These are phyloP conservation scores for Murraya paniculata DNA, from an alignment of 345 rosid genomes.

Conservation along the genomic window DNA sequence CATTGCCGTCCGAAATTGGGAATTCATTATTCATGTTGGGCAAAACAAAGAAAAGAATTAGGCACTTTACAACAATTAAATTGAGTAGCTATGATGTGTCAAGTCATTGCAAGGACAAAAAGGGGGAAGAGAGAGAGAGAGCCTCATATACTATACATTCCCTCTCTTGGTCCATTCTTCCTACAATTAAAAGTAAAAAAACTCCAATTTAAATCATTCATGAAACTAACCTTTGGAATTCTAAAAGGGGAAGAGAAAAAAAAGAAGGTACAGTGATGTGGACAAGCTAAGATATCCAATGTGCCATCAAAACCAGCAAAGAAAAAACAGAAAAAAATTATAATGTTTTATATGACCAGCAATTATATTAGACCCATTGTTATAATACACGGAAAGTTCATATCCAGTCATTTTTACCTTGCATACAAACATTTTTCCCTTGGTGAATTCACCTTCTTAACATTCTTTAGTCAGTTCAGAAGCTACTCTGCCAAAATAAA, in stretches of 20 bases:
- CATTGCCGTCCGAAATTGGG: background rate
- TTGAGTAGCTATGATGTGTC: background rate
- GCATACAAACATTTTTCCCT: constrained; percentile 22
- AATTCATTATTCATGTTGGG: background rate
- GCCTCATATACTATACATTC: constrained; percentile 14
- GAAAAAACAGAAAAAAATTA: constrained; percentile 1
- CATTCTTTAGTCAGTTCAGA: constrained; percentile 34
- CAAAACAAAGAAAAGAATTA: background rate
- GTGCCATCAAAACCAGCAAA: constrained; percentile 18
- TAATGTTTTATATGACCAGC: background rate
- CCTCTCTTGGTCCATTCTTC: constrained; percentile 15
- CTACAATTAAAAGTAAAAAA: constrained; percentile 18
- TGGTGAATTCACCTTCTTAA: constrained; percentile 38
- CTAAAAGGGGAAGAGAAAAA: constrained; percentile 5
- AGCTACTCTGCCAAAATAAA: constrained; percentile 36
- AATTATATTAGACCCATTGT: constrained; percentile 29
- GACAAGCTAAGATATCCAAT: constrained; percentile 28
- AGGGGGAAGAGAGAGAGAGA: constrained; percentile 5
- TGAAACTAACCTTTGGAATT: constrained; percentile 17
- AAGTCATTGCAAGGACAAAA: constrained; percentile 7
- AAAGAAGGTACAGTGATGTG: constrained; percentile 21
- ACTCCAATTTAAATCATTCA: constrained; percentile 18
- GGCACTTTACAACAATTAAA: constrained; percentile 6
- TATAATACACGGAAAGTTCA: constrained; percentile 40
- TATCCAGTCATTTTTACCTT: constrained; percentile 29